Percentiles rank a stretch among this genome's conserved stretches.
phyloP scores from a whole-genome alignment of 768 basidiomycete species.

The Leccinum olivaceopallidum region DNA sequence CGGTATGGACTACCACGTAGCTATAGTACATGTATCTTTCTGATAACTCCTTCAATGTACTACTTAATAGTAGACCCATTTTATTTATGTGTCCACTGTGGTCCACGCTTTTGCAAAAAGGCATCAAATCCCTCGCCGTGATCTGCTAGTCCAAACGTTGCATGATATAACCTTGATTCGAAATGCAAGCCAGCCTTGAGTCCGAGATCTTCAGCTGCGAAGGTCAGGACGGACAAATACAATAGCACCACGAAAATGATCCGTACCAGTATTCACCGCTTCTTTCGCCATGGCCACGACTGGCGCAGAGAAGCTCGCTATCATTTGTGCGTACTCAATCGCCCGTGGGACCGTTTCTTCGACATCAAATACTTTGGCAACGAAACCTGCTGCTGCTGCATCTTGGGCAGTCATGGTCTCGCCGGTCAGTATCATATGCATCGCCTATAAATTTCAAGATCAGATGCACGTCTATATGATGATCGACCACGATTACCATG shows the following conservation, averaged over 20 bases:
- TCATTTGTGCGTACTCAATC: slow-evolving; percentile 38
- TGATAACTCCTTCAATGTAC: neutral
- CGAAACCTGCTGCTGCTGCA: slow-evolving; percentile 49
- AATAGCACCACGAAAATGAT: neutral
- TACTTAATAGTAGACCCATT: neutral
- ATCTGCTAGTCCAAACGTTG: slow-evolving; percentile 49
- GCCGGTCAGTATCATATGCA: slow-evolving; percentile 58
- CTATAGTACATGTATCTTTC: neutral
- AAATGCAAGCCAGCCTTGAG: slow-evolving; percentile 45
- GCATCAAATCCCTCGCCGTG: slow-evolving; percentile 50
- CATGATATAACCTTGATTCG: slow-evolving; percentile 51
- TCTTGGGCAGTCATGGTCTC: slow-evolving; percentile 45
- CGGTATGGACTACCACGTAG: too few species aligned
- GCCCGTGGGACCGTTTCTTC: slow-evolving; percentile 45
- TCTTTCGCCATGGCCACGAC: slow-evolving; percentile 46
- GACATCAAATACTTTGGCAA: slow-evolving; percentile 42
- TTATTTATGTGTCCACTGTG: slow-evolving; percentile 44
- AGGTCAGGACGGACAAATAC: neutral
- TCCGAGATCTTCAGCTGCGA: slow-evolving; percentile 46
- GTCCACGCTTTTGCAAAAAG: slow-evolving; percentile 46
- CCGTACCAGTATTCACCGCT: slow-evolving; percentile 46
- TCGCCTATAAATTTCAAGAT: slow-evolving; percentile 36
- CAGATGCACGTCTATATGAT: neutral
- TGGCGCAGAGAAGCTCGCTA: slow-evolving; percentile 35
- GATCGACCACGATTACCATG: slow-evolving; percentile 17